Evolutionary conservation across 306 rosid species (phyloP), one percentile per base, ranked within the genome.

Genomic region (Macrotyloma uniflorum): DNA sequence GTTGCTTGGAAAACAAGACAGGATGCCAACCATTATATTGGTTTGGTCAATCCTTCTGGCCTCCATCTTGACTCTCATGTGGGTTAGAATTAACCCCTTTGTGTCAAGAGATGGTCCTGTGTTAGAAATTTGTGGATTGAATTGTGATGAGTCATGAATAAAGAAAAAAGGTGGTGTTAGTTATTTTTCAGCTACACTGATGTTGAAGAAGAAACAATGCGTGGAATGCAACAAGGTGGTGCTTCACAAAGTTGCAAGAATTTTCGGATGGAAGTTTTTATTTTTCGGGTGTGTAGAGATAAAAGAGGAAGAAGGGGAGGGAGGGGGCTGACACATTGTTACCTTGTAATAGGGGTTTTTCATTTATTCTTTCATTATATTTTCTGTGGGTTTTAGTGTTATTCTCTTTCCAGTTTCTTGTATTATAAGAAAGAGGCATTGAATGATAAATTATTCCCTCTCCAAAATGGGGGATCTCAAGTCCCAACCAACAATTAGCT

Each of bases 31-130:
- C 61, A 95, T 93, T 49, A 86, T 94, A 46, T 72, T 94, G 87
- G 98, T 94, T 45, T 94, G 98, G 98, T 94, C 98, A 10, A 94
- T 94, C 83, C 86, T 94, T 30, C 78, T 92, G 68, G 88, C 98
- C 22, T 94, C 98, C 3, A 90, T 94, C 85, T 88, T 94, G 84
- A 92, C 98, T 20, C 93, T 90, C 72, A 10, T 90, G 89, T 94
- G 98, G 98, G 98, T 94, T 38, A 78, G 97, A 76, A 81, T 94
- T 36, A 94, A 94, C 85, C 98, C 98, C 0, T 94, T 94, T 59
- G 91, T 94, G 20, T 87, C 91, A 5, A 85, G 63, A 86, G 98
- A 89, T 22, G 97, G 97, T 20, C 96, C 96, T 6, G 92, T 90
- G 32, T 83, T 90, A 32, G 96, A 94, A 83, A 77, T 92, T 75